These are phyloP conservation scores for Helicostylum pulchrum DNA, from an alignment of 192 early-diverging fungal genomes.

Conservation along the genomic window DNA sequence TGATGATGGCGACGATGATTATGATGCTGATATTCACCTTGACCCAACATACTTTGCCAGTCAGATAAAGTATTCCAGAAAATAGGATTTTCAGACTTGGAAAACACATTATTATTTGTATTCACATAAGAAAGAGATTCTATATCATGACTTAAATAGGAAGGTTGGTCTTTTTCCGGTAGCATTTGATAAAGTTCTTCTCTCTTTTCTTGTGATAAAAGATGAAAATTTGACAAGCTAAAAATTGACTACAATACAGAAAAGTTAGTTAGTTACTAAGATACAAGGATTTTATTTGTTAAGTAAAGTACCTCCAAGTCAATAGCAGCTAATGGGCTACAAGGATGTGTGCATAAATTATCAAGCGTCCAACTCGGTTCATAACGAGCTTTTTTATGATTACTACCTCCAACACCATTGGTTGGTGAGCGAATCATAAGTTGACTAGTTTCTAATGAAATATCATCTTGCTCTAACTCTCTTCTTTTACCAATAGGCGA, in stretches of 20 bases:
- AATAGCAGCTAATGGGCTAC: conserved; percentile 18
- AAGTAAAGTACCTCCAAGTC: conserved; percentile 14
- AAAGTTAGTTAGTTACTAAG: too few relatives aligned
- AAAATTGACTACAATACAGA: conserved; percentile 25
- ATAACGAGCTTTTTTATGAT: conserved; percentile 13
- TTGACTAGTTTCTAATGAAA: conserved; percentile 10
- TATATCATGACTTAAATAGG: not conserved
- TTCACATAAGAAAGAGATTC: conserved; percentile 1
- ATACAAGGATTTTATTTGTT: not conserved
- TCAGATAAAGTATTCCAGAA: conserved; percentile 5
- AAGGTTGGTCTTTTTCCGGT: conserved; percentile 8
- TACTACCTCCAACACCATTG: not conserved
- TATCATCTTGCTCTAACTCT: conserved; percentile 13
- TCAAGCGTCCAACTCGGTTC: conserved; percentile 10
- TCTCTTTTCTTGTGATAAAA: conserved; percentile 19
- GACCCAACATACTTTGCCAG: conserved; percentile 3
- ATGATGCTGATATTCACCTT: not conserved
- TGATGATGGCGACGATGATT: not conserved
- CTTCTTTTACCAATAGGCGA: conserved; percentile 10
- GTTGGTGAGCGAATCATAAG: conserved; percentile 7
- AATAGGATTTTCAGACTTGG: conserved; percentile 8
- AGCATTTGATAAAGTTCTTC: conserved; percentile 17
- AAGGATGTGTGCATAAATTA: conserved; percentile 16
- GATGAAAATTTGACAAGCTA: conserved; percentile 10
- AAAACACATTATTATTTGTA: not conserved